Evolutionary conservation across 2,329 filamentous ascomycete genomes (phyloP).

Genomic region (Trichophyton rubrum): DNA sequence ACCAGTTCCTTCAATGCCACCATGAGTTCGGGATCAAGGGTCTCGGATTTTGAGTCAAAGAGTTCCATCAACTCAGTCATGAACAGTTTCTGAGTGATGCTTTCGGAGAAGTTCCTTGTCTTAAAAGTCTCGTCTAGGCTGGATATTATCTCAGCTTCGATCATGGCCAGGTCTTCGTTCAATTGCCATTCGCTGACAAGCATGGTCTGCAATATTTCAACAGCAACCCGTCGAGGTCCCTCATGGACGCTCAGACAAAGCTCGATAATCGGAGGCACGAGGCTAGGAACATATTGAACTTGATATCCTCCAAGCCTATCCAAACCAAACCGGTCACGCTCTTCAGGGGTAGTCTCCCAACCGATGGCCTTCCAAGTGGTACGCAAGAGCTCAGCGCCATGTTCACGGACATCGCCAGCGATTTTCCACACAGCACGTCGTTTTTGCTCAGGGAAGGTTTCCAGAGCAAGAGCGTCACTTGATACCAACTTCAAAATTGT

Average conservation of each 20-base stretch:
- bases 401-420: constrained; percentile 85
- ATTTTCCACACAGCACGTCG: constrained; percentile 96
- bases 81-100: constrained; percentile 82
- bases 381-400: constrained; percentile 73
- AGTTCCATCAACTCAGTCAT: constrained; percentile 70
- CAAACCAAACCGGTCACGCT: constrained; percentile 63
- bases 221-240: constrained; percentile 74
- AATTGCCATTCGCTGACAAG: constrained; percentile 96
- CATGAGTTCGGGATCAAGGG: constrained; percentile 45
- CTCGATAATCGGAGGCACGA: constrained; percentile 84
- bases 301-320: constrained; percentile 89
- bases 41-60: constrained; percentile 58
- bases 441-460: constrained; percentile 96
- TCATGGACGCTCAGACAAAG: constrained; percentile 92
- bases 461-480: constrained; percentile 75
- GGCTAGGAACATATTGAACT: constrained; percentile 88
- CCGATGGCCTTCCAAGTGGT: constrained; percentile 90
- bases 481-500: constrained; percentile 80
- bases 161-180: constrained; percentile 77
- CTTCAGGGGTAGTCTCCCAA: constrained; percentile 79
- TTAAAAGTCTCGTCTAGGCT: constrained; percentile 86
- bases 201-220: constrained; percentile 93
- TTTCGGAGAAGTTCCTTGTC: constrained; percentile 73
- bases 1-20: constrained; percentile 66
- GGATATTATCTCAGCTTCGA: constrained; percentile 95